Evolutionary conservation across 2,329 filamentous ascomycete species (phyloP).

Genomic region (Stachybotrys chlorohalonatus): DNA sequence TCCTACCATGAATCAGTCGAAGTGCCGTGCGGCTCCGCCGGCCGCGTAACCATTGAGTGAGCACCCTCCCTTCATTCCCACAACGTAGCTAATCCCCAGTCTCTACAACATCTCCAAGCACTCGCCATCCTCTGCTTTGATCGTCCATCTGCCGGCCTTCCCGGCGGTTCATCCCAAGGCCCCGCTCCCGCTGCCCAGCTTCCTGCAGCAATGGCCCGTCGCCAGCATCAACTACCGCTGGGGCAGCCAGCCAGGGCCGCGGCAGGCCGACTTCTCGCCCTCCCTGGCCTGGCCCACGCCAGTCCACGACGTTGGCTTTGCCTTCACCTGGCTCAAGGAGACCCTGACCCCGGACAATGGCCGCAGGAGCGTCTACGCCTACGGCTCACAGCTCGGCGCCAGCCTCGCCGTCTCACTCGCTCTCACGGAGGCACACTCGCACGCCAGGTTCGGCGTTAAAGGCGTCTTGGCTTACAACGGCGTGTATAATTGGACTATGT

Average conservation of each 20-base stretch:
- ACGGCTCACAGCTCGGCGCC: constrained; percentile 49
- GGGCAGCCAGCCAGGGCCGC: constrained; percentile 18
- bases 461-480: constrained; percentile 50
- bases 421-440: constrained; percentile 42
- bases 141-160: constrained; percentile 47
- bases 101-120: constrained; percentile 36
- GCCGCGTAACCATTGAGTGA: constrained; percentile 43
- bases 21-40: constrained; percentile 39
- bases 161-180: constrained; percentile 18
- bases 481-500: constrained; percentile 56
- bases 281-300: constrained; percentile 44
- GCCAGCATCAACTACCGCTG: constrained; percentile 54
- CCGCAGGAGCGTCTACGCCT: constrained; percentile 34
- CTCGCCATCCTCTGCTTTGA: constrained; percentile 30
- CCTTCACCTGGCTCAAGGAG: constrained; percentile 42
- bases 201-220: constrained; percentile 33
- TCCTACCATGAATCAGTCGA: constrained; percentile 28
- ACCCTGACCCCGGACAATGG: constrained; percentile 29
- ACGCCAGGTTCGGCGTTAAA: constrained; percentile 35
- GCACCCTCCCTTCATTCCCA: not conserved
- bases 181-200: constrained; percentile 25
- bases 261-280: constrained; percentile 4
- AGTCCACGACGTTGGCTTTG: constrained; percentile 45
- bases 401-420: constrained; percentile 47
- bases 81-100: constrained; percentile 22